Conservation (phyloP, 371 early-diverging fungal genomes). For the Thermomucor indicae-seudaticae region DNA sequence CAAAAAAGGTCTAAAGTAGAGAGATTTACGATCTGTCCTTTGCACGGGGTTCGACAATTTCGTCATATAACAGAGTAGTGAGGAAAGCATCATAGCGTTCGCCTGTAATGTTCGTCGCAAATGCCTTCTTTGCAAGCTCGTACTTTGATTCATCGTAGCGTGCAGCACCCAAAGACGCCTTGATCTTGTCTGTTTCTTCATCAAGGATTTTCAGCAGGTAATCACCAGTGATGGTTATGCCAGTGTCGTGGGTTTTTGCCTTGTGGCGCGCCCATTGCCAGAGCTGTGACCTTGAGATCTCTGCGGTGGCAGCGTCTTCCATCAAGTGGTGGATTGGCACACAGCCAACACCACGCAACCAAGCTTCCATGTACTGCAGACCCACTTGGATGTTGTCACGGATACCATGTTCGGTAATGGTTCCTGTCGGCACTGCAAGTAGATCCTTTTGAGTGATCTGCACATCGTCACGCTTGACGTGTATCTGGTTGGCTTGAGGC, state of each 20-base stretch:
- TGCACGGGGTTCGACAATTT: no score
- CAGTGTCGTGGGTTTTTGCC: constrained; percentile 64
- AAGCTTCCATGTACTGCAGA: constrained; percentile 87
- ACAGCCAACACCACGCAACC: constrained; percentile 89
- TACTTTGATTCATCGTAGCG: constrained; percentile 59
- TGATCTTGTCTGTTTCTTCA: constrained; percentile 70
- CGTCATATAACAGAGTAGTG: constrained; percentile 81
- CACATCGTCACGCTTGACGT: constrained; percentile 79
- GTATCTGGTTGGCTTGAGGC: constrained; percentile 92
- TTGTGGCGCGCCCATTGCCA: constrained; percentile 92
- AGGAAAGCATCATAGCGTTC: constrained; percentile 85
- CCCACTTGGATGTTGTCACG: constrained; percentile 84
- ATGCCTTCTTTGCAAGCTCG: constrained; percentile 70
- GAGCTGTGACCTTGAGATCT: constrained; percentile 89
- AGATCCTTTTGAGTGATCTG: constrained; percentile 73
- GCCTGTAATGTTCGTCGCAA: constrained; percentile 79
- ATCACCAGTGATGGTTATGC: constrained; percentile 66
- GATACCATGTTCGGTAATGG: constrained; percentile 82
- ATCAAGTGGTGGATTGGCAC: constrained; percentile 94
- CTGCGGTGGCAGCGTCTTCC: constrained; percentile 98
- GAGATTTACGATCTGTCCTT: no score
- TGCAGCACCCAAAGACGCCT: constrained; percentile 50
- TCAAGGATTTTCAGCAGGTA: constrained; percentile 66
- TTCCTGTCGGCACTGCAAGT: constrained; percentile 66
- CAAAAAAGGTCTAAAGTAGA: no score